phyloP scores from a whole-genome alignment of 768 basidiomycete species.

The Heimioporus sp. region DNA sequence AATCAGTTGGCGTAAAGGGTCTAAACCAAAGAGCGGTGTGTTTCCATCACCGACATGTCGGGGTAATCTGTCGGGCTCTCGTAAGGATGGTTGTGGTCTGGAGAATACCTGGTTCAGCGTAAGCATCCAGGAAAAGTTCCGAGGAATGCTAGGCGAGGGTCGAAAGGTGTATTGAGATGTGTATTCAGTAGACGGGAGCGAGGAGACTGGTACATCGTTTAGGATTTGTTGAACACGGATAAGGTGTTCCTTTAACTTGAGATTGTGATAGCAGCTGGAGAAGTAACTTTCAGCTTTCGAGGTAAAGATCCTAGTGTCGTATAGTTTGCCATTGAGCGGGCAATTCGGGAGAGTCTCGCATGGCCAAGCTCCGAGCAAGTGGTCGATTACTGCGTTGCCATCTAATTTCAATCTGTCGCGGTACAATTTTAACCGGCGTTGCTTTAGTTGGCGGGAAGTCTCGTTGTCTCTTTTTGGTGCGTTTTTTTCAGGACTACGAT shows the following conservation, averaged over 20 bases:
- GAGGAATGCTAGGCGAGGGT: not conserved
- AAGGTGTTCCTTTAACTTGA: constrained; percentile 4
- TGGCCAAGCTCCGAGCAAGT: constrained; percentile 15
- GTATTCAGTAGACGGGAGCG: not conserved
- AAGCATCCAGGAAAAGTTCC: not conserved
- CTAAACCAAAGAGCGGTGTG: not conserved
- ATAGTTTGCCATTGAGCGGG: not conserved
- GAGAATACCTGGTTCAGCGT: not conserved
- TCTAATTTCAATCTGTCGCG: constrained; percentile 2
- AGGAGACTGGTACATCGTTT: not conserved
- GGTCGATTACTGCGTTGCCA: not conserved
- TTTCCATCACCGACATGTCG: not conserved
- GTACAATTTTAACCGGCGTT: constrained; percentile 5
- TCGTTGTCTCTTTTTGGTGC: not conserved
- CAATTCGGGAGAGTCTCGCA: constrained; percentile 7
- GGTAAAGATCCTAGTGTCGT: constrained; percentile 1
- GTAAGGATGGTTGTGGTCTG: not conserved
- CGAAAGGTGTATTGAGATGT: not conserved
- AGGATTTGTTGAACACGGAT: not conserved
- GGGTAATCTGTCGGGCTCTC: not conserved
- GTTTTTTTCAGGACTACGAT: constrained; percentile 7
- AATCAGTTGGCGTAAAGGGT: not conserved
- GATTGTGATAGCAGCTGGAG: constrained; percentile 12
- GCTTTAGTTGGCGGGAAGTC: not conserved
- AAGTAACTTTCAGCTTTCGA: constrained; percentile 1